phyloP scores from a whole-genome alignment of 352 stramenopile genomes.

The Phytophthora capsici region DNA sequence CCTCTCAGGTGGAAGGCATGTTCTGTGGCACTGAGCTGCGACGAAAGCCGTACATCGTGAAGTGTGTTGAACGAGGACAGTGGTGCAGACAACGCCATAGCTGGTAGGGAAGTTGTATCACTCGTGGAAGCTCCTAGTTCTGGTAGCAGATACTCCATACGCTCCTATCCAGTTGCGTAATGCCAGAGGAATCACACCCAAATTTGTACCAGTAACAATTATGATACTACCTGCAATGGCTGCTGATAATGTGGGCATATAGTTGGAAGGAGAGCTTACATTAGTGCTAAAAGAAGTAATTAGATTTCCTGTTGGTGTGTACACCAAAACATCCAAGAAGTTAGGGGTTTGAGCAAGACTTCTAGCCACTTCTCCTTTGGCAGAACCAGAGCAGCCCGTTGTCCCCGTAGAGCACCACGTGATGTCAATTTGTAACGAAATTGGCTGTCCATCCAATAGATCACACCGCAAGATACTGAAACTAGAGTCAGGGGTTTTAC shows the following conservation, averaged over 20 bases:
- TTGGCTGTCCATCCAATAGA: constrained; percentile 46
- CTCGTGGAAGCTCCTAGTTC: constrained; percentile 18
- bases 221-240: constrained; percentile 11
- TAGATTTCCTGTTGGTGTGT: constrained; percentile 14
- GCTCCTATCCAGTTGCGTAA: constrained; percentile 22
- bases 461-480: constrained; percentile 57
- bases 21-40: constrained; percentile 30
- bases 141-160: constrained; percentile 20
- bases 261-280: constrained; percentile 5
- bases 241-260: constrained; percentile 21
- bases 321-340: constrained; percentile 29
- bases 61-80: constrained; percentile 15
- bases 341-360: constrained; percentile 15
- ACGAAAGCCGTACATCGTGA: constrained; percentile 27
- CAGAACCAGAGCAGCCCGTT: constrained; percentile 16
- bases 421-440: constrained; percentile 45
- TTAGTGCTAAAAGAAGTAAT: constrained; percentile 6
- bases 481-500: constrained; percentile 23
- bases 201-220: constrained; percentile 25
- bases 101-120: constrained; percentile 27
- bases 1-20: constrained; percentile 37
- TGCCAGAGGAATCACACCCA: constrained; percentile 2
- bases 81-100: constrained; percentile 28
- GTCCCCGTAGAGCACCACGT: constrained; percentile 30
- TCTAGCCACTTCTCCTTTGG: constrained; percentile 15